Evolutionary conservation across 1,139 yeast species (phyloP).

Genomic region (Yamadazyma dushanensis): DNA sequence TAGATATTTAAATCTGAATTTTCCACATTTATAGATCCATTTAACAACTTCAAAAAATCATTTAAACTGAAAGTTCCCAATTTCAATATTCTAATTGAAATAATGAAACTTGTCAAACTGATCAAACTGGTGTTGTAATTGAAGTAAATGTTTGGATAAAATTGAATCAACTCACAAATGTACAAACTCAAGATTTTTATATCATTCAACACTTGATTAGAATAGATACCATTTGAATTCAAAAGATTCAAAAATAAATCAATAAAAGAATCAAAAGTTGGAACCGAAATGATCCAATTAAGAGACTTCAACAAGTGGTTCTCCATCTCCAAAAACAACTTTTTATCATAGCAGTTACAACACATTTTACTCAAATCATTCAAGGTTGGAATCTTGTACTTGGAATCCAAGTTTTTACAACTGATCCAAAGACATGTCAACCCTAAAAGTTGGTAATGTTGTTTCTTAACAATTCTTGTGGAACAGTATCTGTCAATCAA

Average conservation of each 20-base stretch:
- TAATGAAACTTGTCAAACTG: conserved; percentile 51
- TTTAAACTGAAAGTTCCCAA: conserved; percentile 30
- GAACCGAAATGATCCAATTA: conserved; percentile 55
- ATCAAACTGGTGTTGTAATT: conserved; percentile 56
- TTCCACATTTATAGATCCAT: conserved; percentile 10
- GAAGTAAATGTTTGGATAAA: conserved; percentile 59
- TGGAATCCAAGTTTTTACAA: conserved; percentile 69
- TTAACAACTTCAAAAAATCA: conserved; percentile 15
- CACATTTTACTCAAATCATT: conserved; percentile 60
- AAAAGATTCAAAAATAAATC: conserved; percentile 48
- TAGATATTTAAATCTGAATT: conserved; percentile 8
- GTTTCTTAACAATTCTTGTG: conserved; percentile 49
- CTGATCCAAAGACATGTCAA: conserved; percentile 74
- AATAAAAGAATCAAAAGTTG: conserved; percentile 63
- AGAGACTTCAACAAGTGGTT: conserved; percentile 60
- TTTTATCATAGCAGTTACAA: conserved; percentile 60
- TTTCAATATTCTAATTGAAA: conserved; percentile 22
- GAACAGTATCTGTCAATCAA: conserved; percentile 55
- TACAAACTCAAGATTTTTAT: conserved; percentile 57
- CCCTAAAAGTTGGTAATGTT: conserved; percentile 67
- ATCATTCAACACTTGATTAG: conserved; percentile 29
- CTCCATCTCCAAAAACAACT: conserved; percentile 67
- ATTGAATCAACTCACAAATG: conserved; percentile 65
- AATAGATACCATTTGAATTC: not conserved
- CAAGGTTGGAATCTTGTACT: conserved; percentile 61